Evolutionary conservation across 2,329 filamentous ascomycete genomes (phyloP).

Genomic region (Cercospora sojina): DNA sequence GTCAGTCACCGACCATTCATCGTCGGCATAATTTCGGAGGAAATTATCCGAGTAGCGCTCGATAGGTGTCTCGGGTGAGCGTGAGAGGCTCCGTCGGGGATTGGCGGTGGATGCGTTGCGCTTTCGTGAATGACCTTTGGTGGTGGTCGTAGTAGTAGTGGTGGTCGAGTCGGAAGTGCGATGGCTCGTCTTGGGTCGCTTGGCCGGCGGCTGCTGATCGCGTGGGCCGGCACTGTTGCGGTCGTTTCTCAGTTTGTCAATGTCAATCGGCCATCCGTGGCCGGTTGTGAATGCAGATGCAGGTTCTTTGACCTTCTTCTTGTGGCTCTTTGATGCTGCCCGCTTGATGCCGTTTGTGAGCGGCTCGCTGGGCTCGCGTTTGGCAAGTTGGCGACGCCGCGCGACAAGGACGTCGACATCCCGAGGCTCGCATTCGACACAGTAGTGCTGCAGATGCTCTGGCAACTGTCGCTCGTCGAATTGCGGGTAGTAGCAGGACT

Average conservation of each 20-base stretch:
- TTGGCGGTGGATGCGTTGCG: constrained; percentile 57
- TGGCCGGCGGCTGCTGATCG: constrained; percentile 61
- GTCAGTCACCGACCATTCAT: constrained; percentile 55
- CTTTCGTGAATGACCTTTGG: constrained; percentile 60
- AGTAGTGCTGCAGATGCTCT: constrained; percentile 69
- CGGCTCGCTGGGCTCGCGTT: constrained; percentile 56
- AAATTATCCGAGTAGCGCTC: constrained; percentile 58
- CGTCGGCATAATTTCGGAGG: constrained; percentile 58
- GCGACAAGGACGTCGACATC: constrained; percentile 71
- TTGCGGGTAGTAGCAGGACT: constrained; percentile 89
- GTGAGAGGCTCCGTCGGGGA: constrained; percentile 73
- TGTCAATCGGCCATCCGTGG: constrained; percentile 62
- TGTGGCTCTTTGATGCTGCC: constrained; percentile 74
- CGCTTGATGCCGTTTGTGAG: constrained; percentile 61
- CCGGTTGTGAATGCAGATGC: constrained; percentile 59
- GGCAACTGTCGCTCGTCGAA: constrained; percentile 60
- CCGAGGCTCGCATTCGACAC: constrained; percentile 82
- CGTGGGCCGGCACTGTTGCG: constrained; percentile 52
- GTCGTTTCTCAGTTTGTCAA: constrained; percentile 59
- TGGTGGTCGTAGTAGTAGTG: constrained; percentile 65
- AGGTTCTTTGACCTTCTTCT: constrained; percentile 78
- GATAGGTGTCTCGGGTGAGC: constrained; percentile 55
- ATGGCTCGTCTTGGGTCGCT: constrained; percentile 80
- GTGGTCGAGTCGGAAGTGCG: constrained; percentile 73
- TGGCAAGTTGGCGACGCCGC: constrained; percentile 47